Conservation (phyloP, 2,329 filamentous ascomycete species). For the Alternaria ethzedia region DNA sequence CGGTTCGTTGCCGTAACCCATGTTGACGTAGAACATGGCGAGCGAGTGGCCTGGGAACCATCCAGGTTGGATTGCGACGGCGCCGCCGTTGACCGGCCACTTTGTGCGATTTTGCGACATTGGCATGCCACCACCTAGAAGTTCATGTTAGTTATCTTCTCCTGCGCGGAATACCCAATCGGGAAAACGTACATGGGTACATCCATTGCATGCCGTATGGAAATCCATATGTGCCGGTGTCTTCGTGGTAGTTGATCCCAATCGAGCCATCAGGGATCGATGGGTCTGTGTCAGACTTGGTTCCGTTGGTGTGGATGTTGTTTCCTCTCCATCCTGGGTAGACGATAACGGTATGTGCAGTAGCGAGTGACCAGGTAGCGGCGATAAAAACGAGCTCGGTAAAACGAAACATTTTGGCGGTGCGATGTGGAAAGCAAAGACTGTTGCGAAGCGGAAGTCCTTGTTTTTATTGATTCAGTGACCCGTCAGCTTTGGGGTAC, state of each 20-base stretch:
- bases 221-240: constrained; percentile 60
- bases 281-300: constrained; percentile 50
- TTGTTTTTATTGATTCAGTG: constrained; percentile 11
- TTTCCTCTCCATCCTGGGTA: constrained; percentile 89
- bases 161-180: neutral
- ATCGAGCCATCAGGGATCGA: constrained; percentile 50
- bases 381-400: constrained; percentile 40
- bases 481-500: constrained; percentile 8
- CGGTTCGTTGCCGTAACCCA: constrained; percentile 83
- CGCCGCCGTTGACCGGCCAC: constrained; percentile 88
- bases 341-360: constrained; percentile 81
- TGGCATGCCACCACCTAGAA: constrained; percentile 79
- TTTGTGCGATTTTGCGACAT: constrained; percentile 83
- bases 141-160: constrained; percentile 13
- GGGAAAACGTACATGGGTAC: constrained; percentile 80
- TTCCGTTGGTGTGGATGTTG: constrained; percentile 79
- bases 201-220: constrained; percentile 95
- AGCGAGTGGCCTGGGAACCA: constrained; percentile 91
- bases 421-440: neutral
- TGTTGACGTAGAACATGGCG: constrained; percentile 87
- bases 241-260: constrained; percentile 54
- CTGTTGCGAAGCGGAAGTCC: constrained; percentile 5
- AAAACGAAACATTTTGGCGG: constrained; percentile 43
- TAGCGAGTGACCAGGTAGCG: constrained; percentile 53
- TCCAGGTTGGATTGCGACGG: constrained; percentile 88